phyloP scores from a whole-genome alignment of 2,329 filamentous ascomycete genomes.

The Botryosphaeria dothidea region DNA sequence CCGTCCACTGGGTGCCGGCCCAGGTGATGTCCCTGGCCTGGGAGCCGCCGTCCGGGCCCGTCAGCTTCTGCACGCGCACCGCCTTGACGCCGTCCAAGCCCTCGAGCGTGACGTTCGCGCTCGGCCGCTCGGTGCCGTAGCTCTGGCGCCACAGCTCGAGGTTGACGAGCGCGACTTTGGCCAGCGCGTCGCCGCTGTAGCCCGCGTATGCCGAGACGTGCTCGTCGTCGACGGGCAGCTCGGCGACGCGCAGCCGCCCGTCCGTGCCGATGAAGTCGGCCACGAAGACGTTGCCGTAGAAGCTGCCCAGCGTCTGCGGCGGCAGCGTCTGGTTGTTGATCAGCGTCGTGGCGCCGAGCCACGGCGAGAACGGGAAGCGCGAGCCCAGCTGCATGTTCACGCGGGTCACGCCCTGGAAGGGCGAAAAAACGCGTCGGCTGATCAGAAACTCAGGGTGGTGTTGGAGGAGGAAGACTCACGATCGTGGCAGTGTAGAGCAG shows the following conservation, averaged over 20 bases:
- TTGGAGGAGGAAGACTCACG: neutral
- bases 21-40: conserved; percentile 2
- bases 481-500: conserved; percentile 1
- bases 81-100: neutral
- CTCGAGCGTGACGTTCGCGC: neutral
- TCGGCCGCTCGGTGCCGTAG: neutral
- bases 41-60: neutral
- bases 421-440: neutral
- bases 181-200: neutral
- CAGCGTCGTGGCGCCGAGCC: neutral
- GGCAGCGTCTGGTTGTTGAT: neutral
- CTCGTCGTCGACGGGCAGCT: neutral
- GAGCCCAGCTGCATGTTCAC: conserved; percentile 16
- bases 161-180: conserved; percentile 1
- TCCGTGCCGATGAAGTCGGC: conserved; percentile 1
- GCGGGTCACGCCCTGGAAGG: neutral
- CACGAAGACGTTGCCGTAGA: conserved; percentile 11
- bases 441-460: neutral
- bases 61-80: neutral
- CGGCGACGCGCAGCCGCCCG: neutral
- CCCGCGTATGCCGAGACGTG: neutral
- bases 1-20: conserved; percentile 8
- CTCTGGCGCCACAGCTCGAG: conserved; percentile 6
- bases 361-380: conserved; percentile 5
- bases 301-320: conserved; percentile 16